Conservation (phyloP, 108 stramenopile genomes). For the Tribonema minus region DNA sequence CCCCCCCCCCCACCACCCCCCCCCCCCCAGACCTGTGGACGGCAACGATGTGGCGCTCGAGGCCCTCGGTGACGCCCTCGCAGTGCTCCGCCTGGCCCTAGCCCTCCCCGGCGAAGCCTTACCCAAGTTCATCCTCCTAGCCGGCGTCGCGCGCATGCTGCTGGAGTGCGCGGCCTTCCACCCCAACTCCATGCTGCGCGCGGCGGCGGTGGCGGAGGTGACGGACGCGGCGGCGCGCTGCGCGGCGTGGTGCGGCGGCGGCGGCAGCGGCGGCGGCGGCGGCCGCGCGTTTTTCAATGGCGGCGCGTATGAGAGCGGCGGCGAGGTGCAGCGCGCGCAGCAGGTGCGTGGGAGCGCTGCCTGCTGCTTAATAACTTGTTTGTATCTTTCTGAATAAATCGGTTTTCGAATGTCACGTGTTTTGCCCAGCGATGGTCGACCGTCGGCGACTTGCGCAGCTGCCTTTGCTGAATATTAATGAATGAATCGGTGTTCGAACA, state of each 20-base stretch:
- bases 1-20: no score
- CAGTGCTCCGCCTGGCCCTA: not conserved
- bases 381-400: no score
- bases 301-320: constrained; percentile 6
- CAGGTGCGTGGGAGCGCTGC: not conserved
- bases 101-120: not conserved
- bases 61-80: not conserved
- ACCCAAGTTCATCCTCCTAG: not conserved
- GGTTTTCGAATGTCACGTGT: no score
- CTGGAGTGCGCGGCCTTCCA: not conserved
- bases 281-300: constrained; percentile 11
- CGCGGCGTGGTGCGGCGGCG: constrained; percentile 8
- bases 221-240: not conserved
- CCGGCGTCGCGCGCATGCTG: not conserved
- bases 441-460: not conserved
- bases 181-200: not conserved
- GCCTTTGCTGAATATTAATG: not conserved
- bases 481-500: not conserved
- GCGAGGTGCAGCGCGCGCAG: constrained; percentile 13
- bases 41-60: no score
- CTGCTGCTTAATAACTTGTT: no score
- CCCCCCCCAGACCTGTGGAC: no score
- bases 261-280: not conserved
- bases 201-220: constrained; percentile 7
- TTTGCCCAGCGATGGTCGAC: no score